Evolutionary conservation across 805 yeast species (phyloP), one percentile per base, ranked within the genome.

Genomic region (Saturnispora ahearnii): DNA sequence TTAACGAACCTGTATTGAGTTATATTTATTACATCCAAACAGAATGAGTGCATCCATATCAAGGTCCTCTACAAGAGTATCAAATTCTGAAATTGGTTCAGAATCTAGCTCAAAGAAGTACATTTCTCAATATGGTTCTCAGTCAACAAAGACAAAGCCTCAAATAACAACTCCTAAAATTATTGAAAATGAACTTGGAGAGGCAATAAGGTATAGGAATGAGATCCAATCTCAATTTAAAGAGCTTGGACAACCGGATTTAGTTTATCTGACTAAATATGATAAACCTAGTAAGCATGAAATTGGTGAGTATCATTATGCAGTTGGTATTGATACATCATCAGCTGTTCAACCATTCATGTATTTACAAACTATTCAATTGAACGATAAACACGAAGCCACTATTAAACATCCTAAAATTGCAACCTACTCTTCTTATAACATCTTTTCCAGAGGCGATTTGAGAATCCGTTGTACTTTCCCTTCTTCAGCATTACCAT

Each of bases 211-310:
- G 13, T 65, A 72, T n/a, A 69, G 87, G 45, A 73, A 78, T 4
- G 59, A 62, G 3, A 55, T 70, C 0, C 55, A 81, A 22, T 59
- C 71, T 0, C 59, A 70, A 8, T 74, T 73, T 53, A 64, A 62
- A 48, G 81, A 81, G n/a, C 60, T 83, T 22, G 95, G 95, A 0
- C 87, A 89, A 2, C 84, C 89, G 3, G 95, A 86, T 64, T 67
- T 85, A 51, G 79, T 82, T 2, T 84, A 74, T 56, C 55, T 72
- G n/a, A 65, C 76, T n/a, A 61, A 65, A 31, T 68, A 68, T 50
- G 73, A 76, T 43, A 70, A 68, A 50, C 66, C 71, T 43, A 62
- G 69, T 18, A 67, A 64, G 11, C 71, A 73, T 49, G 83, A 79
- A 51, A 65, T 69, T 12, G 81, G 82, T 9, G 73, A 77, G 32